Conservation (phyloP, 2,329 filamentous ascomycete species). For the Aspergillus amoenus region DNA sequence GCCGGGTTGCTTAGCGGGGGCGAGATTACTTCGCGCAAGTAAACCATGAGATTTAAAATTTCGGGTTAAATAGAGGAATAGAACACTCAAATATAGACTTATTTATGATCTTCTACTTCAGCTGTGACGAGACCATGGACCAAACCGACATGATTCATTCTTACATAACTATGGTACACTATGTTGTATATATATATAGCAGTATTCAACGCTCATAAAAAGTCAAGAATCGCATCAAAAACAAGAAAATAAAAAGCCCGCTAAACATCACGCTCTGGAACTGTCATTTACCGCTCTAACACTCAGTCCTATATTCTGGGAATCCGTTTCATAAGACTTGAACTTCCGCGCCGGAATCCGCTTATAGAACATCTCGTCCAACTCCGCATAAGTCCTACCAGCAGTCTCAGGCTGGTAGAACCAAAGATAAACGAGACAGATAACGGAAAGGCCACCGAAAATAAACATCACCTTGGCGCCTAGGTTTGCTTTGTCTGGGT, state of each 20-base stretch:
- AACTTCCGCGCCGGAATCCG: conserved; percentile 18
- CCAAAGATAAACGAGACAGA: conserved; percentile 23
- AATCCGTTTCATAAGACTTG: conserved; percentile 6
- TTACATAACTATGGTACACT: too few relatives aligned
- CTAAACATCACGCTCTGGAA: not conserved
- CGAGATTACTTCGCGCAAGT: conserved; percentile 25
- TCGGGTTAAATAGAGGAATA: not conserved
- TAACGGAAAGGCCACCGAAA: conserved; percentile 22
- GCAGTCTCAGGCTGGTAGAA: conserved; percentile 28
- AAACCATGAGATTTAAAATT: not conserved
- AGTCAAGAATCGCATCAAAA: too few relatives aligned
- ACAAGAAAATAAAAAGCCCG: not conserved
- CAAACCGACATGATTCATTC: too few relatives aligned
- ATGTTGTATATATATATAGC: too few relatives aligned
- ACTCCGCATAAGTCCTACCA: conserved; percentile 32
- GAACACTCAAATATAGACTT: not conserved
- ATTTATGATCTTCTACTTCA: not conserved
- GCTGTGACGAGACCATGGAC: too few relatives aligned
- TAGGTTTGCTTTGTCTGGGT: conserved; percentile 20
- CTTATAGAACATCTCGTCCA: conserved; percentile 28
- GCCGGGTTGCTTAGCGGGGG: conserved; percentile 46
- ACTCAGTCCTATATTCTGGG: not conserved
- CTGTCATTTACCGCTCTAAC: not conserved
- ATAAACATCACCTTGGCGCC: conserved; percentile 31
- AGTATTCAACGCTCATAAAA: too few relatives aligned